Conservation (phyloP, 1,284 basidiomycete species). For the Coriolopsis trogii region DNA sequence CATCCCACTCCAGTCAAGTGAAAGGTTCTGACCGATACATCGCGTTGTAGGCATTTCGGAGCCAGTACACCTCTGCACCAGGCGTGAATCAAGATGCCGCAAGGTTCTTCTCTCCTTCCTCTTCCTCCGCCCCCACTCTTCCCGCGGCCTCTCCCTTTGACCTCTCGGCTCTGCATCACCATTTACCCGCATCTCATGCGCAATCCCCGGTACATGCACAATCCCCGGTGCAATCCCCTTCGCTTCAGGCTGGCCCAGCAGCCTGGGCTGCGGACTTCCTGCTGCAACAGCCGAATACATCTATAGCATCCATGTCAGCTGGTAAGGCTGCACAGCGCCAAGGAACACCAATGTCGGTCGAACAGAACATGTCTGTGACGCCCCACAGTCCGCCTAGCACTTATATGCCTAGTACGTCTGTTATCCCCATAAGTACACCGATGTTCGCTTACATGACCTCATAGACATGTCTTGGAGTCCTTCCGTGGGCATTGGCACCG, state of each 20-base stretch:
- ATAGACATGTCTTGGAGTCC: conserved; percentile 16
- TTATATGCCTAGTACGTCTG: conserved; percentile 13
- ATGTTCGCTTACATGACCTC: not conserved
- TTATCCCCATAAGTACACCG: not conserved
- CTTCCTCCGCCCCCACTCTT: conserved; percentile 38
- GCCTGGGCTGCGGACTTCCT: conserved; percentile 70
- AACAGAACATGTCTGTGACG: conserved; percentile 11
- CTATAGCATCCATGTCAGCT: conserved; percentile 1
- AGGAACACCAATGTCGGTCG: conserved; percentile 4
- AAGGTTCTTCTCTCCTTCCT: conserved; percentile 59
- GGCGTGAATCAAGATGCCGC: conserved; percentile 65
- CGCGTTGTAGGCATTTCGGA: conserved; percentile 58
- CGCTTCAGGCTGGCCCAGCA: conserved; percentile 28
- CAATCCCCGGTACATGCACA: conserved; percentile 37
- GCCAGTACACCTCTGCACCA: conserved; percentile 46
- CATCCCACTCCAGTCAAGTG: not conserved
- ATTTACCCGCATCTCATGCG: conserved; percentile 45
- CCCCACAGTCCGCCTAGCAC: conserved; percentile 5
- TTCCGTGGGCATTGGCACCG: conserved; percentile 2
- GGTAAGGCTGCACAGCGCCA: conserved; percentile 9
- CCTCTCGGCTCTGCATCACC: conserved; percentile 55
- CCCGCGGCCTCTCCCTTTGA: conserved; percentile 50
- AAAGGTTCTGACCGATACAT: no score
- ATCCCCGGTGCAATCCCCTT: conserved; percentile 21
- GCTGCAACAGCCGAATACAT: conserved; percentile 31